phyloP scores from a whole-genome alignment of 345 rosid species.

The Gossypium thurberi region DNA sequence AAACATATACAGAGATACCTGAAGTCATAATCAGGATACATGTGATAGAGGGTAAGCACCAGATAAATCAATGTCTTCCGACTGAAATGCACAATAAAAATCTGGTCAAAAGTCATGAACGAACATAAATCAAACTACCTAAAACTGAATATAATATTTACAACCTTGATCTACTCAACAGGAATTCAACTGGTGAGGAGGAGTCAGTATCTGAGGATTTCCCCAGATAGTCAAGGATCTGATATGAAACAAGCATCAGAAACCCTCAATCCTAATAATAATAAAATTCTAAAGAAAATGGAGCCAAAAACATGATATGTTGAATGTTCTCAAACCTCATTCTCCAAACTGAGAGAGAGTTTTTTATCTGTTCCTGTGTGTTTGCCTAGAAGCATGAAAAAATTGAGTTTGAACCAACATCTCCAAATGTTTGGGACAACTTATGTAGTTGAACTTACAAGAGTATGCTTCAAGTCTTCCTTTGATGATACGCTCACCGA shows the following conservation, averaged over 20 bases:
- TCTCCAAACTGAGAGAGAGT: constrained; percentile 83
- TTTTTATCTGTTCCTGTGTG: constrained; percentile 84
- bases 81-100: constrained; percentile 46
- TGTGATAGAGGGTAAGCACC: constrained; percentile 83
- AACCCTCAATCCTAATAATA: background rate
- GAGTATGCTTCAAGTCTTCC: constrained; percentile 84
- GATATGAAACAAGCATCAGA: constrained; percentile 17
- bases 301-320: background rate
- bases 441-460: constrained; percentile 38
- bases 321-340: constrained; percentile 45
- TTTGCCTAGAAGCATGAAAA: constrained; percentile 48
- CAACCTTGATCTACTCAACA: constrained; percentile 92
- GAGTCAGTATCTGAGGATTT: constrained; percentile 74
- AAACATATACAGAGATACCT: constrained; percentile 50
- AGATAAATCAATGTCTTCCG: constrained; percentile 93
- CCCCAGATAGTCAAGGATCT: constrained; percentile 88
- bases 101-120: constrained; percentile 19
- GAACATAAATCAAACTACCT: background rate
- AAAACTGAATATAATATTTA: constrained; percentile 12
- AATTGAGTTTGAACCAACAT: constrained; percentile 1
- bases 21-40: constrained; percentile 96
- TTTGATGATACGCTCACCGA: constrained; percentile 74
- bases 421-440: constrained; percentile 3
- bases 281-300: background rate
- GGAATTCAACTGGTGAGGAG: constrained; percentile 66